These are phyloP conservation scores for Nitzschia sp. DNA, from an alignment of 108 stramenopile species.

Conservation along the genomic window DNA sequence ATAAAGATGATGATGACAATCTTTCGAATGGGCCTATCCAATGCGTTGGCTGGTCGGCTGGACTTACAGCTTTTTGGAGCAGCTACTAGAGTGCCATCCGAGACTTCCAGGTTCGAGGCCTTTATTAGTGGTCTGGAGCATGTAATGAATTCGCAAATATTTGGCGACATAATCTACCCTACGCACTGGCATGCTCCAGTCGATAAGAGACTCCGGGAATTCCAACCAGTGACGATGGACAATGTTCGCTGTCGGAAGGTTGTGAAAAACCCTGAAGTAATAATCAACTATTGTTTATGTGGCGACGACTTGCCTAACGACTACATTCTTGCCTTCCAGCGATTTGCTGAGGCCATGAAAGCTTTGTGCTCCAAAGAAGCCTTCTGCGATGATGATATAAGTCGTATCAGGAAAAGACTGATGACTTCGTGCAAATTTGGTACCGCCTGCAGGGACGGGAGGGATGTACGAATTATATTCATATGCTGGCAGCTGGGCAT, in stretches of 20 bases:
- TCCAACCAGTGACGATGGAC: not conserved
- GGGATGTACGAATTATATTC: slow-evolving; percentile 35
- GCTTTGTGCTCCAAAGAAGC: not conserved
- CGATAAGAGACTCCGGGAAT: not conserved
- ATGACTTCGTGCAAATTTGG: not conserved
- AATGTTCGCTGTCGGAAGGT: not conserved
- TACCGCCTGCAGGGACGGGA: not conserved
- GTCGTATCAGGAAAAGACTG: not conserved
- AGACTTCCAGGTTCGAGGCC: not conserved
- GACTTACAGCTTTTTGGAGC: not conserved
- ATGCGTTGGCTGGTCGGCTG: not conserved
- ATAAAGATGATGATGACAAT: not conserved
- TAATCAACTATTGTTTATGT: not conserved
- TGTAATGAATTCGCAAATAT: not conserved
- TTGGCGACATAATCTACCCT: not conserved
- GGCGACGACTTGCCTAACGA: not conserved
- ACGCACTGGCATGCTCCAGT: not conserved
- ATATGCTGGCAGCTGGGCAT: slow-evolving; percentile 26
- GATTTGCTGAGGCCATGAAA: not conserved
- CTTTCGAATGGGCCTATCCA: not conserved
- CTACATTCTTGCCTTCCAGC: not conserved
- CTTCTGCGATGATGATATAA: not conserved
- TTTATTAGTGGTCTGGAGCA: not conserved
- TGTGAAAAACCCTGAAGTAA: not conserved
- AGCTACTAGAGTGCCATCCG: not conserved